These are phyloP conservation scores for Colletotrichum cordylinicola DNA, from an alignment of 2,329 filamentous ascomycete genomes.

Conservation along the genomic window DNA sequence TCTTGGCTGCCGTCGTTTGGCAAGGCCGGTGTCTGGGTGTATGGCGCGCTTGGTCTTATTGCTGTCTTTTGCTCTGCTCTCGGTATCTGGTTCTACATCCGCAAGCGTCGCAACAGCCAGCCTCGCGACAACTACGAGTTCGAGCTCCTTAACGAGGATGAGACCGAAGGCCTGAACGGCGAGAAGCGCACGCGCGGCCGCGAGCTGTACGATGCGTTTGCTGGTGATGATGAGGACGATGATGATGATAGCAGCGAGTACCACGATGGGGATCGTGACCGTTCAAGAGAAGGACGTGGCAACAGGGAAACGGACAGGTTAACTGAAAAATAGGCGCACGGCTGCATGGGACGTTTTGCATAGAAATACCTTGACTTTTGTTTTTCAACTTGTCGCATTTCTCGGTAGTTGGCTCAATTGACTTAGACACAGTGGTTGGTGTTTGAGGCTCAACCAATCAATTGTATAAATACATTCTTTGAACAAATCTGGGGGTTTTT, in stretches of 20 bases:
- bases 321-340: conserved; percentile 22
- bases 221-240: conserved; percentile 82
- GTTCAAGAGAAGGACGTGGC: conserved; percentile 21
- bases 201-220: conserved; percentile 97
- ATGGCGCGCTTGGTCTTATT: conserved; percentile 84
- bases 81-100: conserved; percentile 81
- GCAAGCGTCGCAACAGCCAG: conserved; percentile 78
- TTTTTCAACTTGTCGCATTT: conserved; percentile 24
- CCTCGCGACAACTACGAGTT: conserved; percentile 90
- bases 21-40: conserved; percentile 92
- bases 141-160: conserved; percentile 86
- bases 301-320: conserved; percentile 17
- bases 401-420: conserved; percentile 26
- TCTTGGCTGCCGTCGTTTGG: conserved; percentile 92
- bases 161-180: conserved; percentile 62
- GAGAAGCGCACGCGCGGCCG: conserved; percentile 72
- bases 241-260: conserved; percentile 56
- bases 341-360: conserved; percentile 9
- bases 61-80: conserved; percentile 81
- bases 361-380: conserved; percentile 7
- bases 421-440: not conserved
- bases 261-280: conserved; percentile 26
- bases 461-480: not conserved
- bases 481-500: not conserved
- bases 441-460: conserved; percentile 7